Evolutionary conservation across 306 rosid species (phyloP), one percentile per base, ranked within the genome.

Genomic region (Morella rubra): DNA sequence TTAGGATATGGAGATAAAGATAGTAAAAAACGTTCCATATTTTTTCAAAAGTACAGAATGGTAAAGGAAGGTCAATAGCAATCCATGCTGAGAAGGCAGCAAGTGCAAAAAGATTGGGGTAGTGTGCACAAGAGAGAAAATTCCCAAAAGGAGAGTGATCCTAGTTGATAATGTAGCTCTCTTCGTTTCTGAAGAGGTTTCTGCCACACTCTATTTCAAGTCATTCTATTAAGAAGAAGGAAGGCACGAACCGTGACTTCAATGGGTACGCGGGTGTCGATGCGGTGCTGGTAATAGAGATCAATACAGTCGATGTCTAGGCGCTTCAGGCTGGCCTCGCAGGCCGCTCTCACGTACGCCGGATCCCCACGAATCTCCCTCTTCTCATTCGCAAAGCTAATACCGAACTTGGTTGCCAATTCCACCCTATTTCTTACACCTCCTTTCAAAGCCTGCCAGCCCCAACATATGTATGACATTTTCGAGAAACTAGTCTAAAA

Each of bases 201-300:
- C 37, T 32, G 37, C 3, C 37, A 32, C 37, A 45, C 10, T 45
- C 10, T 45, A 45, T 9, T 45, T 45, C 49, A 45, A 45, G 10
- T 5, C 49, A 46, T 7, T 46, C 11, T 46, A 45, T 45, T 6
- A 45, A 0, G 8, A 46, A 5, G 5, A 15, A 12, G 14, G 13
- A 77, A 62, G 47, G 37, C 5, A 27, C 73, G 7, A 50, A 88
- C 97, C 86, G 94, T 89, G 89, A 89, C 75, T 90, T 93, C 96
- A 60, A 93, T 83, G 2, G 98, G 95, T 41, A 91, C 51, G 42
- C 84, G 85, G 37, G 82, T 86, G 68, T 93, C 98, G 37, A 89
- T 32, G 18, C 96, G 88, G 66, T 88, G 94, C 68, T 85, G 89
- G 80, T 91, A 93, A 77, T 91, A 91, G 74, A 93, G 98, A 81